Base-by-base conservation (phyloP, 805 yeast species). In the Suhomyces sp. region DNA sequence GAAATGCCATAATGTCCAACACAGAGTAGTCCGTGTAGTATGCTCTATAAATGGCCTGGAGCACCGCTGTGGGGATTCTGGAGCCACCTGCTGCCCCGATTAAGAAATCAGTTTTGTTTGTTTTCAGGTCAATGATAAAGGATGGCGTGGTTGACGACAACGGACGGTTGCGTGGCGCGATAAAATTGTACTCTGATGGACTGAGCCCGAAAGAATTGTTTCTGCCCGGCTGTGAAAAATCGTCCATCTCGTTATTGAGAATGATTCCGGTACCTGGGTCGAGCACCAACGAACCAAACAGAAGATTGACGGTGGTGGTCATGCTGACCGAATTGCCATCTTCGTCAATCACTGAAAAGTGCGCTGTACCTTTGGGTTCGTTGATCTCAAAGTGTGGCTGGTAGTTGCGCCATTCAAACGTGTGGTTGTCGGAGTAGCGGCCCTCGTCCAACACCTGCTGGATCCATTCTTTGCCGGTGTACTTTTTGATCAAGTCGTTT, bases 21-120 rank as follows among this genome's bases (percentile, higher is more conserved):
- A 91, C 64, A 1, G 85, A 77, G 71, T 83, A 65, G 1, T 78
- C 69, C 62, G 84, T 81, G 64, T 82, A 83, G 56, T 85, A 84
- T 2, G 75, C 71, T 50, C 97, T 72, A 1, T 88, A 77, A 15
- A 93, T 79, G 0, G 93, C 91, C 66, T 91, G 94, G 52, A 93
- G 79, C 4, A 93, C 83, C 1, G 96, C 82, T 0, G 97, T 89
- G 12, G 88, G 77, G 48, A 93, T 93, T 51, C 94, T 75, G 6
- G 94, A 86, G 0, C 98, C 98, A 8, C 99, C 99, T 1, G 97
- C 96, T 0, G 97, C 94, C 0, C 97, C 98, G 54, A 93, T 79
- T 5, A 87, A 81, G 24, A 88, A 65, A 58, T 86, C 91, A 0
- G 87, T 83, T 7, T 64, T 60, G 17, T 45, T 44, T 12, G 54